Evolutionary conservation across 257 asterid genomes (phyloP), one percentile per base, ranked within the genome.

Genomic region (Solanum etuberosum): DNA sequence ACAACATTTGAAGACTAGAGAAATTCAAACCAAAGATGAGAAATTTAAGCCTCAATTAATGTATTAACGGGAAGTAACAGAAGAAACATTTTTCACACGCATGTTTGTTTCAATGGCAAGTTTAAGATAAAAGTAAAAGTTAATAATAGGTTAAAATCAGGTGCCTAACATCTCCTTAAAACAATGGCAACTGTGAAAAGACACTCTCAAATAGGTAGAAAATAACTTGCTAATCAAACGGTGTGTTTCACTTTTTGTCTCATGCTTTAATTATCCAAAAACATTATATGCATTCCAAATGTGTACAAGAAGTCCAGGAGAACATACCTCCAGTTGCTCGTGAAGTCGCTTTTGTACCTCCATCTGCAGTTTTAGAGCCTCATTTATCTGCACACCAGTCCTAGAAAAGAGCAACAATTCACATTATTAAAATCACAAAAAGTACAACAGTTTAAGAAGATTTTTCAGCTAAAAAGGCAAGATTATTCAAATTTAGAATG

Each of bases 271-370:
- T n/a, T 42, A 77, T n/a, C 83, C 37, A 40, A 40, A 72, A 37
- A 35, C 80, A 20, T 72, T 23, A 83, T 38, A 31, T 84, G 86
- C 83, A 54, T 34, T 18, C 48, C 59, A 46, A 68, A 31, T 68
- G 48, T 38, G 86, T 74, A 65, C 86, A 51, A 78, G 14, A 40
- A 76, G 83, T 31, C 31, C 13, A 37, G 70, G 63, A 81, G 72
- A 86, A 43, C 82, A 71, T 91, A 97, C 99, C 99, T 97, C 99
- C 90, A 97, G 88, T 86, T 97, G 99, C 91, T 97, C 99, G 34
- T 96, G 99, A 84, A 97, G 94, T 81, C 99, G 93, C 93, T 96
- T 97, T 87, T 97, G 99, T 86, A 97, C 99, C 95, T 97, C 99
- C 99, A 97, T 97, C 91, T 97, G 99, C 94, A 97, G 95, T 91